A percentile compares a stretch with the other conserved stretches of the same genome.
phyloP scores from a whole-genome alignment of 2,329 filamentous ascomycete species.

The Cercospora berteroae region DNA sequence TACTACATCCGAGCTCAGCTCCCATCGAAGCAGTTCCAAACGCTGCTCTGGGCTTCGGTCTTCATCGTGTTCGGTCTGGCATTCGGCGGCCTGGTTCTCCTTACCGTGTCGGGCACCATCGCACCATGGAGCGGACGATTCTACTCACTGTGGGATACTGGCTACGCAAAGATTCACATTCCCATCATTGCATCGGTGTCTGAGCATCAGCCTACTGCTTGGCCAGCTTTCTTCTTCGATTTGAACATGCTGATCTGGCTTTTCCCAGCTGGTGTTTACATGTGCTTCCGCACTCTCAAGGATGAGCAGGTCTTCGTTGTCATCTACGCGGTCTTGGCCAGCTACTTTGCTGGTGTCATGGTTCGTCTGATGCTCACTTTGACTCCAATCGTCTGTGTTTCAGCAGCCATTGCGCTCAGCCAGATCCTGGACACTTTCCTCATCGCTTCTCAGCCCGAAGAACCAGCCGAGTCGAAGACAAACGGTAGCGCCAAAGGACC shows the following conservation, averaged over 20 bases:
- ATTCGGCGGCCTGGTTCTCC: conserved; percentile 71
- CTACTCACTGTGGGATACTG: conserved; percentile 98
- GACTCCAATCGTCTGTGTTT: conserved; percentile 92
- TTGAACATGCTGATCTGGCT: conserved; percentile 98
- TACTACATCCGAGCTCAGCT: conserved; percentile 87
- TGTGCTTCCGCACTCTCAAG: conserved; percentile 89
- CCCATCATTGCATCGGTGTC: conserved; percentile 99
- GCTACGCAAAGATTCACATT: conserved; percentile 98
- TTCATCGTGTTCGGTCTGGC: conserved; percentile 71
- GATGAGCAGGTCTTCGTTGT: conserved; percentile 98
- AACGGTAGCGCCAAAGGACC: conserved; percentile 42
- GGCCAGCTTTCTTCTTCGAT: conserved; percentile 99
- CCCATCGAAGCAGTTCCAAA: conserved; percentile 90
- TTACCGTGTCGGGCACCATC: conserved; percentile 84
- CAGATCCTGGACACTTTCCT: conserved; percentile 86
- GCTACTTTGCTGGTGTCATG: conserved; percentile 99
- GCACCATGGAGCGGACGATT: conserved; percentile 98
- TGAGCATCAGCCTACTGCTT: conserved; percentile 97
- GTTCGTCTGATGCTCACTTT: conserved; percentile 97
- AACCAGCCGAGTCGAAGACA: conserved; percentile 40
- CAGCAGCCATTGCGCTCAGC: conserved; percentile 84
- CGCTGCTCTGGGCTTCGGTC: conserved; percentile 74
- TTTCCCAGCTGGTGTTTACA: conserved; percentile 96
- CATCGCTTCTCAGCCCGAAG: conserved; percentile 60
- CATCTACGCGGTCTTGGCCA: conserved; percentile 93